A percentile compares a stretch with the other conserved stretches of the same genome.
Evolutionary conservation across 495 filamentous ascomycete species (phyloP).

Genomic region (Podospora bellae-mahoneyi): DNA sequence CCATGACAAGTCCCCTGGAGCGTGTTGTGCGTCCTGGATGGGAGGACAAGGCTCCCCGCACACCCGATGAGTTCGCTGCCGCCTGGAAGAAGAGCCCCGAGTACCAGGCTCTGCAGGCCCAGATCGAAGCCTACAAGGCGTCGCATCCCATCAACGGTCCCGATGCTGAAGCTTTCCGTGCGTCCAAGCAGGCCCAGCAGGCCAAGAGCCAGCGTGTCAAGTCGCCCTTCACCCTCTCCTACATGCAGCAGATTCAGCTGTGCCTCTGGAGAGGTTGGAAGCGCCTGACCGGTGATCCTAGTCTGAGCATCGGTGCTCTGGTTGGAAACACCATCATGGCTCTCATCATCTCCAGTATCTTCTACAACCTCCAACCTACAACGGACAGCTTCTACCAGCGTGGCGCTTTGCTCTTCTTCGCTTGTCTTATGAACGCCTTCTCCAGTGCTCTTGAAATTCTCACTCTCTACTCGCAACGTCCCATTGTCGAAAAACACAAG

Average conservation of each 20-base stretch:
- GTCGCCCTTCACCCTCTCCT: constrained; percentile 77
- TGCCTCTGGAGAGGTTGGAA: constrained; percentile 74
- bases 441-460: constrained; percentile 74
- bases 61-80: constrained; percentile 71
- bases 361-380: constrained; percentile 64
- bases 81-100: constrained; percentile 74
- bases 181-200: constrained; percentile 63
- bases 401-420: constrained; percentile 84
- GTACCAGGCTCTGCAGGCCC: constrained; percentile 57
- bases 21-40: constrained; percentile 61
- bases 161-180: constrained; percentile 64
- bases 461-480: constrained; percentile 79
- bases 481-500: constrained; percentile 88
- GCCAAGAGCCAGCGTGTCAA: constrained; percentile 57
- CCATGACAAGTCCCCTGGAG: constrained; percentile 69
- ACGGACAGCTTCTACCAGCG: constrained; percentile 73
- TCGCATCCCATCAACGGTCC: constrained; percentile 61
- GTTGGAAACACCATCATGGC: constrained; percentile 73
- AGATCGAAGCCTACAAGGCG: constrained; percentile 68
- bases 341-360: constrained; percentile 76
- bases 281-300: constrained; percentile 66
- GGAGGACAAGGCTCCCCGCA: constrained; percentile 62
- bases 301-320: constrained; percentile 63
- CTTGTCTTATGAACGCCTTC: constrained; percentile 84
- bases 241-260: constrained; percentile 63